Base-by-base conservation (phyloP, 2,329 filamentous ascomycete species). In the Microcera coccophila region DNA sequence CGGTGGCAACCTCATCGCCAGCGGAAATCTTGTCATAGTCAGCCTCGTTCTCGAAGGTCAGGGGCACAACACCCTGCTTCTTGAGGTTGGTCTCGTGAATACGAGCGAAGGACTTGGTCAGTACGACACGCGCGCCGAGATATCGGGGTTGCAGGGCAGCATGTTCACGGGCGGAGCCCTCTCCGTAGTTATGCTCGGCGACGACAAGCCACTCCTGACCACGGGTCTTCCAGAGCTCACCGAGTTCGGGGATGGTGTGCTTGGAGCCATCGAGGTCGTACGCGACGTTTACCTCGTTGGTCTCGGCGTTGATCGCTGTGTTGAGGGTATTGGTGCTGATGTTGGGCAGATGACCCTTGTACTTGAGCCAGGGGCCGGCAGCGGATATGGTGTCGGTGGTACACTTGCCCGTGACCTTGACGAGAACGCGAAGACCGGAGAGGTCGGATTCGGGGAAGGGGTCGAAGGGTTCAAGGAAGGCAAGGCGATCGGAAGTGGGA, bases 341-440 rank as follows among this genome's bases (percentile, higher is more conserved):
- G 75, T 98, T 98, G 66, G 93, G 89, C 50, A 98, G 81, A 69
- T 98, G 93, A 50, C 93, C 93, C 76, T 97, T 97, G 81, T 97
- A 98, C 71, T 97, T 97, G 55, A 98, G 81, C 90, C 90, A 95
- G 11, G 90, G 90, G 3, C 90, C 90, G 1, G 90, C 90, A 4
- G 90, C 90, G 17, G 90, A 96, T 67, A 97, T 97, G 54, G 91
- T 96, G 69, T 97, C 91, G 20, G 91, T 97, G 42, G 91, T 97
- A 76, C 91, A 97, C 71, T 97, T 95, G 50, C 91, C 91, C 45
- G 90, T 87, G 53, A 97, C 85, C 71, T 97, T 97, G 75, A 95
- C 91, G 14, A 98, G 84, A 15, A 98, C 90, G 39, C 83, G 83
- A 36, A 98, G 80, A 20, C 80, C 82, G 32, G 76, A 72, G 21